phyloP scores from a whole-genome alignment of 129 eudicot species.

The Apium graveolens region DNA sequence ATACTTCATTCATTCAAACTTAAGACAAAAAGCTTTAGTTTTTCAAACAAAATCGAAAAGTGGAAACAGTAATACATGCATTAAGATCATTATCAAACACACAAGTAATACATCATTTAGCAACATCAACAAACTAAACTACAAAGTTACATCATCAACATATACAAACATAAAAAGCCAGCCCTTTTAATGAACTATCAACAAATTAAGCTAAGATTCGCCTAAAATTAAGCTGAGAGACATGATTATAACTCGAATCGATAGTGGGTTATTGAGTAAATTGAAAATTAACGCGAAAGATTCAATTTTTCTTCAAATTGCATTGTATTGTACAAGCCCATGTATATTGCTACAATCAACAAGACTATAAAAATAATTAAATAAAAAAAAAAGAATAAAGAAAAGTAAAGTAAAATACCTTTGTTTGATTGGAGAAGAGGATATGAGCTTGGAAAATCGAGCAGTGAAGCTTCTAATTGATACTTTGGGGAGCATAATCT shows the following conservation, averaged over 20 bases:
- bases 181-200: not conserved
- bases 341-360: not conserved
- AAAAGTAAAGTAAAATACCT: not conserved
- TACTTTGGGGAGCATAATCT: conserved; percentile 2
- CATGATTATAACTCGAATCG: not conserved
- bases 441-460: conserved; percentile 3
- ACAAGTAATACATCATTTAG: not conserved
- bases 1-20: not conserved
- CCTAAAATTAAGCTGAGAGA: not conserved
- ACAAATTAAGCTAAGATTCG: not conserved
- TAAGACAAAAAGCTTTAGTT: too few species aligned
- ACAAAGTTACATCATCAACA: too few species aligned
- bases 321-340: not conserved
- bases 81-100: too few species aligned
- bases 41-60: too few species aligned
- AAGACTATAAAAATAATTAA: too few species aligned
- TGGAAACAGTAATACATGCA: too few species aligned
- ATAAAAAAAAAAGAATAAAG: not conserved
- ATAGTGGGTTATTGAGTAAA: not conserved
- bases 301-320: not conserved
- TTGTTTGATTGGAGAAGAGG: conserved; percentile 17
- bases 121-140: not conserved
- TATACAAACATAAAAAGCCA: not conserved
- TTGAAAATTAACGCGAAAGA: not conserved
- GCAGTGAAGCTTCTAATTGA: conserved; percentile 15